These are phyloP conservation scores for Canavalia gladiata DNA, from an alignment of 306 rosid species.

Conservation along the genomic window DNA sequence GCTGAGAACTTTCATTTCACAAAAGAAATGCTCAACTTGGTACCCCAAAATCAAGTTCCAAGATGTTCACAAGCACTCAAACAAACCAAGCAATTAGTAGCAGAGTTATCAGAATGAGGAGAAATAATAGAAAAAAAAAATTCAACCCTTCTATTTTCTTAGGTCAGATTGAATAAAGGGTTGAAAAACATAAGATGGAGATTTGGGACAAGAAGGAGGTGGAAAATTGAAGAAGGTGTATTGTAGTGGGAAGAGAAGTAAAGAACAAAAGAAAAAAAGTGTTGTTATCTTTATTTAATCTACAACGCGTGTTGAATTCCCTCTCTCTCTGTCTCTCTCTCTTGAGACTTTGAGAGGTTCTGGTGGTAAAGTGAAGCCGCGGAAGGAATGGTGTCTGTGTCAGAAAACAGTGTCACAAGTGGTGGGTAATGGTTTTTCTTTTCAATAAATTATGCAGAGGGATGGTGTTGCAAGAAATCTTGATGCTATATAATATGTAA, in stretches of 20 bases:
- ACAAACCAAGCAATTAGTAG: background rate
- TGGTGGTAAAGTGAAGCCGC: slow-evolving; percentile 51
- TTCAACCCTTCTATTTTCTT: background rate
- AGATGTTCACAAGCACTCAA: background rate
- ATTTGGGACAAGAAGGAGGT: slow-evolving; percentile 49
- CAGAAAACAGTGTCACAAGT: slow-evolving; percentile 43
- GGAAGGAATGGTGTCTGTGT: slow-evolving; percentile 61
- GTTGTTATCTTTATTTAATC: slow-evolving; percentile 5
- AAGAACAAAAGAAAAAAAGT: background rate
- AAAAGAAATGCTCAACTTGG: slow-evolving; percentile 18
- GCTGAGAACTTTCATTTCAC: slow-evolving; percentile 10
- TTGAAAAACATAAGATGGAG: slow-evolving; percentile 12
- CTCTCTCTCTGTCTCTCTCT: background rate
- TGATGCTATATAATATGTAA: background rate
- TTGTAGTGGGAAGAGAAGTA: background rate
- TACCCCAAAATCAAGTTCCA: slow-evolving; percentile 3
- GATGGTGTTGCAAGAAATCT: slow-evolving; percentile 20
- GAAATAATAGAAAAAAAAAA: background rate
- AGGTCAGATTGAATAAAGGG: slow-evolving; percentile 35
- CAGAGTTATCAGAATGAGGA: background rate
- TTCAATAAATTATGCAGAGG: slow-evolving; percentile 34
- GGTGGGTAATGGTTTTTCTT: slow-evolving; percentile 36
- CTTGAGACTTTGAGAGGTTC: background rate
- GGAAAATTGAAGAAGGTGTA: slow-evolving; percentile 36
- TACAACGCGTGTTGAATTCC: slow-evolving; percentile 57